Base-by-base conservation (phyloP, 2,329 filamentous ascomycete genomes). In the Sporothrix protearum region DNA sequence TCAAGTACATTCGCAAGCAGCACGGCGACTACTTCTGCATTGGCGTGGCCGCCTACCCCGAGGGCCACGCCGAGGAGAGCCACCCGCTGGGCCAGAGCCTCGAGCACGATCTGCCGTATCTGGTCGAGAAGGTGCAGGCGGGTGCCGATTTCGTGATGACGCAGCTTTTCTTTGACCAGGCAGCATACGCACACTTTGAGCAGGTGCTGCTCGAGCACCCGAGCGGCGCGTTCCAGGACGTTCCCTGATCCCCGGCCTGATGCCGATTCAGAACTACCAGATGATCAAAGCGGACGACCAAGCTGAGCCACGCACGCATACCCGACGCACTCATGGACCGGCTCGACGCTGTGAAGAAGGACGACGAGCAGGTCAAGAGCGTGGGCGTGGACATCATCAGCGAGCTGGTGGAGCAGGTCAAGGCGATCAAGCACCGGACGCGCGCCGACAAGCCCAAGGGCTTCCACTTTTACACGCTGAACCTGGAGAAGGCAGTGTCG, bases 121-220 rank as follows among this genome's bases (percentile, higher is more conserved):
- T 99, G 70, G 88, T 97, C 12, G 94, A 97, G 76, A 99, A 99
- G 85, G 91, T 91, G 0, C 85, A 91, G 76, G 96, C 96, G 3
- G 96, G 96, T 0, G 96, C 94, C 68, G 94, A 98, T 81, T 99
- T 99, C 78, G 92, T 99, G 81, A 97, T 99, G 93, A 98, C 96
- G 0, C 96, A 99, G 80, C 86, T 99, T 9, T 98, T 97, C 81
- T 99, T 97, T 80, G 94, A 98, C 78, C 87, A 94, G 30, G 85
- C 92, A 3, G 92, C 92, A 22, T 99, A 96, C 79, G 87, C 90
- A 71, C 84, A 84, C 45, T 98, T 96, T 78, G 95, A 98, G 82
- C 86, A 83, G 75, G 87, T 85, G 68, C 80, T 99, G 75, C 85
- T 94, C 73, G 87, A 90, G 69, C 93, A 99, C 77, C 88, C 92